phyloP scores from a whole-genome alignment of 192 early-diverging fungal species.

The Podila minutissima region DNA sequence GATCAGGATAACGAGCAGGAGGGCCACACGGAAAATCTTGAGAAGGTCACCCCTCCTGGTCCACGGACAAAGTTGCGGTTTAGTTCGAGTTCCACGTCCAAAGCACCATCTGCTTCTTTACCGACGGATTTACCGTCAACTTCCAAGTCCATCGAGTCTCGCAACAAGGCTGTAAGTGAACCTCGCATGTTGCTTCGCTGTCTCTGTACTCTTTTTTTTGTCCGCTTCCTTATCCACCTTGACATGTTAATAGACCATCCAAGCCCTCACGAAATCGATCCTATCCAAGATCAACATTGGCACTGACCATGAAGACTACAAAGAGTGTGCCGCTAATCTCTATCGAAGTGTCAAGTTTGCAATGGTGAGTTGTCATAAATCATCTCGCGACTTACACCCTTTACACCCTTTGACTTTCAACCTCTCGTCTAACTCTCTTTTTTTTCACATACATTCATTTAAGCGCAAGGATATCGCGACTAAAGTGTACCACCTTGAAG shows the following conservation, averaged over 20 bases:
- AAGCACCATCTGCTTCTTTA: neutral
- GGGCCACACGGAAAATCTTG: no score
- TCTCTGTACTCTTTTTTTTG: neutral
- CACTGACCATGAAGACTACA: constrained; percentile 23
- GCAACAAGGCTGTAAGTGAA: constrained; percentile 31
- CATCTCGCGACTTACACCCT: neutral
- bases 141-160: constrained; percentile 31
- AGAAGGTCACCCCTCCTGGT: no score
- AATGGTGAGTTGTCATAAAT: constrained; percentile 12
- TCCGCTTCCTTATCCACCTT: neutral
- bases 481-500: constrained; percentile 25
- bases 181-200: neutral
- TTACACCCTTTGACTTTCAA: constrained; percentile 1
- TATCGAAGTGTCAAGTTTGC: constrained; percentile 33
- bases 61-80: neutral
- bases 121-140: neutral
- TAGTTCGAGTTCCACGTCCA: neutral
- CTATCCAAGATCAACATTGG: constrained; percentile 31
- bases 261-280: constrained; percentile 11
- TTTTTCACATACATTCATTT: neutral
- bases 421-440: neutral
- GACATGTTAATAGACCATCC: constrained; percentile 17
- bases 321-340: constrained; percentile 27
- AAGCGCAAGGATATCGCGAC: constrained; percentile 38
- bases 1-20: no score